Evolutionary conservation across 768 basidiomycete species (phyloP), one percentile per base, ranked within the genome.

Genomic region (Mrakia gelida): DNA sequence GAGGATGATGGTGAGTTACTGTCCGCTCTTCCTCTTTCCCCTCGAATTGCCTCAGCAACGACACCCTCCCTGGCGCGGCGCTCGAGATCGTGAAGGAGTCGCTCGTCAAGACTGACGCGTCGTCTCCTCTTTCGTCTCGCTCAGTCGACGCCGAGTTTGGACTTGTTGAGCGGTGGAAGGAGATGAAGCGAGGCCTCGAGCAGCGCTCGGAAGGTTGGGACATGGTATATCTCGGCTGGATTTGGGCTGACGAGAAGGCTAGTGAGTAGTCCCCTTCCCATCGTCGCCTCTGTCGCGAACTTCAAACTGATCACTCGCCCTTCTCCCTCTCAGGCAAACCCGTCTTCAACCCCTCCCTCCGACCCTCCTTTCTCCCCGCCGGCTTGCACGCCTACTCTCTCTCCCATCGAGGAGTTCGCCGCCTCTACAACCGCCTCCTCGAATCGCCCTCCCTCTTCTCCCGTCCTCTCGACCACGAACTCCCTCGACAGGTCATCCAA

Each of bases 141-240:
- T 65, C 67, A 52, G 75, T 76, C 28, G 75, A 76, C 68, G 67
- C 67, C 15, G 75, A 76, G 11, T 70, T 76, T 26, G 34, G 13
- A 2, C 56, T 76, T 3, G 49, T 68, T 41, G 43, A 28, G 26
- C 62, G 49, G 11, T 76, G 65, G 67, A 23, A 54, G 30, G 75
- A 76, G 49, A 70, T 76, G 75, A 43, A 30, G 23, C 75, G 67
- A 13, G 45, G 28, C 23, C 54, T 76, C 30, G 67, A 26, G 18
- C 52, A n/a, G 18, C 68, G 65, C 8, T 32, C 28, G 1, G 18
- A 70, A 26, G 75, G 75, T 23, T 76, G 75, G 75, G 75, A 76
- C 56, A 76, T 76, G 52, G 49, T 76, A 32, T 76, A 52, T n/a
- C 75, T 76, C 3, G 75, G 75, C 30, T 76, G 41, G 30, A 67